A percentile compares a stretch with the other conserved stretches of the same genome.
phyloP scores from a whole-genome alignment of 176 grass and related monocot genomes.

The Thinopyrum elongatum region DNA sequence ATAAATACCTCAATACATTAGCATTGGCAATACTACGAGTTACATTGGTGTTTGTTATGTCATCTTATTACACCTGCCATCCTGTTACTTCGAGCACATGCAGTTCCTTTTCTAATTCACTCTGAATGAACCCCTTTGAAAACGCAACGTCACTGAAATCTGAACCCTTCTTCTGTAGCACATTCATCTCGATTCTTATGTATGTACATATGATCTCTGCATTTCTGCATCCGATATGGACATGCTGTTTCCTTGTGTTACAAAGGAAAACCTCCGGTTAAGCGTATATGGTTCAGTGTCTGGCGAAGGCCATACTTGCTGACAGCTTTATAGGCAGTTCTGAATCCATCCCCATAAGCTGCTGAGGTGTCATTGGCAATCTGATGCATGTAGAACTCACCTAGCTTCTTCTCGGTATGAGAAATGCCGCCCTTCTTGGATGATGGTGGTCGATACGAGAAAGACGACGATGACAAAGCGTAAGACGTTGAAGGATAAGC shows the following conservation, averaged over 20 bases:
- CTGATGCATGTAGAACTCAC: conserved; percentile 96
- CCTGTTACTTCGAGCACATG: no score
- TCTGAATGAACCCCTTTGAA: no score
- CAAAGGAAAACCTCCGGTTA: conserved; percentile 51
- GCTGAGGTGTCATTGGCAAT: conserved; percentile 76
- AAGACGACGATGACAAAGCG: conserved; percentile 60
- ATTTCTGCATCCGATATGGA: conserved; percentile 2
- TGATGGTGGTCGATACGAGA: conserved; percentile 39
- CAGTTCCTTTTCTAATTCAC: no score
- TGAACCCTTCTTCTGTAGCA: no score
- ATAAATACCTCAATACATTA: no score
- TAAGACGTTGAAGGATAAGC: no score
- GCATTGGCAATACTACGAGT: no score
- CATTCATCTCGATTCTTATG: no score
- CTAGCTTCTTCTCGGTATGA: conserved; percentile 85
- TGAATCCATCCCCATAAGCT: conserved; percentile 86
- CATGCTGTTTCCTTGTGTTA: conserved; percentile 12
- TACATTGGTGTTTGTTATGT: no score
- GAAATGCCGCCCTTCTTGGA: conserved; percentile 88
- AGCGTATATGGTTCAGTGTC: conserved; percentile 66
- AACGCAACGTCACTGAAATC: no score
- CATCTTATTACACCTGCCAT: no score
- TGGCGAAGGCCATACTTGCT: conserved; percentile 72
- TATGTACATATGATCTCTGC: conserved; percentile 9
- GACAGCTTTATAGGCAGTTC: conserved; percentile 65